Evolutionary conservation across 805 yeast genomes (phyloP).

Genomic region (Nakazawaea ishiwadae): DNA sequence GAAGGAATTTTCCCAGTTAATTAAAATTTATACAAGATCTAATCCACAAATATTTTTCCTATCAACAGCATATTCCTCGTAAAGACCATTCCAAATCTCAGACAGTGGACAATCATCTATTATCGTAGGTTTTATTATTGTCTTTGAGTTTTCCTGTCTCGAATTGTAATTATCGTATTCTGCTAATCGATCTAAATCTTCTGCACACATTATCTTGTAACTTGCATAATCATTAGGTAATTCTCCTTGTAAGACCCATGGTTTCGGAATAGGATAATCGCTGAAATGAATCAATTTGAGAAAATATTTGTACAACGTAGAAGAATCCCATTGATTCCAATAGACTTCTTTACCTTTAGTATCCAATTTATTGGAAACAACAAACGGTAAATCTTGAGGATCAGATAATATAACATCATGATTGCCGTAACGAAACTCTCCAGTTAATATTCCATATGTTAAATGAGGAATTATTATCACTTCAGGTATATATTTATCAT

Average conservation of each 20-base stretch:
- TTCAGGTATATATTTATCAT: too few relatives aligned
- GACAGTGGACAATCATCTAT: constrained; percentile 28
- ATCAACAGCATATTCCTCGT: constrained; percentile 19
- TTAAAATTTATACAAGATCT: constrained; percentile 13
- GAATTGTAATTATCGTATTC: constrained; percentile 6
- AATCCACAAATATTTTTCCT: constrained; percentile 14
- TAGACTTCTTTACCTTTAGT: constrained; percentile 14
- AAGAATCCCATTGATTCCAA: constrained; percentile 12
- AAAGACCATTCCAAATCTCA: constrained; percentile 27
- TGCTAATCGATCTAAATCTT: constrained; percentile 14
- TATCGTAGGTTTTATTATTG: constrained; percentile 17
- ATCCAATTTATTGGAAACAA: constrained; percentile 1
- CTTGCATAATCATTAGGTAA: constrained; percentile 20
- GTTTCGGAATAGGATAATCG: constrained; percentile 64
- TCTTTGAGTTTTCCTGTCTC: neutral
- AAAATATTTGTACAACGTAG: too few relatives aligned
- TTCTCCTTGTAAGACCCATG: constrained; percentile 44
- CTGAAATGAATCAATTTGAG: constrained; percentile 57
- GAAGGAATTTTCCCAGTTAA: constrained; percentile 23
- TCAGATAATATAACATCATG: constrained; percentile 40
- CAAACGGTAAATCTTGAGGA: constrained; percentile 34
- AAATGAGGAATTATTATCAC: constrained; percentile 46
- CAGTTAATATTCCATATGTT: constrained; percentile 45
- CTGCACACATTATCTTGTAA: constrained; percentile 25
- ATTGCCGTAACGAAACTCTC: constrained; percentile 34